Conservation (phyloP, 805 yeast species). For the Yarrowia bubula region DNA sequence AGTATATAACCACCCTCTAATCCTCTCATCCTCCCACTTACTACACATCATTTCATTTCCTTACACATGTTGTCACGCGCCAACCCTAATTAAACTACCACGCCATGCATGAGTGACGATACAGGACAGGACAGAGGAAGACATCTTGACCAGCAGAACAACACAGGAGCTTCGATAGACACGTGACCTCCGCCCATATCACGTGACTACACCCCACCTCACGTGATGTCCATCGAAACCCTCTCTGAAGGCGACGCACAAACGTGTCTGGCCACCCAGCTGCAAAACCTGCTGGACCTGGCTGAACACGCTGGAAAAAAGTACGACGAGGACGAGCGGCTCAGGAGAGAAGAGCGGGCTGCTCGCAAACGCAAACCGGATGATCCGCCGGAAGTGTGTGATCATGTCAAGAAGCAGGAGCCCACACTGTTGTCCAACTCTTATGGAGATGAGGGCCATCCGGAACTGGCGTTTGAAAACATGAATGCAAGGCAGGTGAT, state of each 20-base stretch:
- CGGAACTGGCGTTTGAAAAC: constrained; percentile 12
- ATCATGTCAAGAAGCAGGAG: not conserved
- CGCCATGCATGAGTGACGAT: too few relatives aligned
- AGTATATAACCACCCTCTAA: too few relatives aligned
- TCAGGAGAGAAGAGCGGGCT: not conserved
- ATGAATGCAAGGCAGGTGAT: constrained; percentile 2
- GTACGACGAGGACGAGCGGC: not conserved
- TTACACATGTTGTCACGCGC: too few relatives aligned
- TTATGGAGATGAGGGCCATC: constrained; percentile 17
- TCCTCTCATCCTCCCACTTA: too few relatives aligned
- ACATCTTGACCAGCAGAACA: too few relatives aligned
- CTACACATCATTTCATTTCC: too few relatives aligned
- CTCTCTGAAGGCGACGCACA: not conserved
- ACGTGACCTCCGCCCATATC: too few relatives aligned
- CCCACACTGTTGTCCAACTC: not conserved
- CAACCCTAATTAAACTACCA: too few relatives aligned
- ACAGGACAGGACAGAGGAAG: too few relatives aligned
- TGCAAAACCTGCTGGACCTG: constrained; percentile 13
- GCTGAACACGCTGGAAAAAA: not conserved
- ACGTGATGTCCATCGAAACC: too few relatives aligned
- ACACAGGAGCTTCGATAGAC: too few relatives aligned
- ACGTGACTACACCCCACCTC: too few relatives aligned
- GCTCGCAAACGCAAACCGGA: not conserved
- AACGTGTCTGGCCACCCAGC: not conserved
- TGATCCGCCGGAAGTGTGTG: not conserved